phyloP scores from a whole-genome alignment of 108 stramenopile species.

The Aurantiochytrium sp. region DNA sequence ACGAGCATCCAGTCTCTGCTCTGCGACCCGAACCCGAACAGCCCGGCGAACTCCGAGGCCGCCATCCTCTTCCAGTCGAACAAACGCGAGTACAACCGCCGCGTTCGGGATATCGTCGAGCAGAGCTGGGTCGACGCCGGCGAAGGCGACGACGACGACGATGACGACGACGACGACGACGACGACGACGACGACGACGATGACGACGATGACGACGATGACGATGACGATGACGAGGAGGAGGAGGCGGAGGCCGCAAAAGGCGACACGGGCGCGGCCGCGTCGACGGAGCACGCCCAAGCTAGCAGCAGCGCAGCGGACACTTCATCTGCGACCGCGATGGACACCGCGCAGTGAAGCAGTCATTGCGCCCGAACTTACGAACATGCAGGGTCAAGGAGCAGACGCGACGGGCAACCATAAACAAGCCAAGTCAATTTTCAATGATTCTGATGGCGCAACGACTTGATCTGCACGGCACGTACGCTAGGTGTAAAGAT shows the following conservation, averaged over 20 bases:
- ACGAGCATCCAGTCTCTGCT: slow-evolving; percentile 97
- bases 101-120: slow-evolving; percentile 96
- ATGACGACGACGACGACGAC: slow-evolving; percentile 20
- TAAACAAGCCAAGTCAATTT: too few relatives aligned
- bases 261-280: background rate
- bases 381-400: too few relatives aligned
- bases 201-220: slow-evolving; percentile 2
- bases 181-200: slow-evolving; percentile 15
- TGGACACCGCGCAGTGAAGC: background rate
- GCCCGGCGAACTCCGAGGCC: slow-evolving; percentile 91
- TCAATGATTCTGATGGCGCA: too few relatives aligned
- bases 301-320: background rate
- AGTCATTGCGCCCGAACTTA: background rate
- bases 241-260: background rate
- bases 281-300: background rate
- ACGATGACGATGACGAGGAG: slow-evolving; percentile 2
- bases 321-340: background rate
- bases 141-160: slow-evolving; percentile 11
- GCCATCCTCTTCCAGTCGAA: slow-evolving; percentile 93
- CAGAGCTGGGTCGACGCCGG: slow-evolving; percentile 76
- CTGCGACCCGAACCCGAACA: slow-evolving; percentile 98
- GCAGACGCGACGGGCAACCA: too few relatives aligned
- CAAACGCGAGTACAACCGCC: slow-evolving; percentile 93
- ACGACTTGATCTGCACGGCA: too few relatives aligned
- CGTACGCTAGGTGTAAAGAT: too few relatives aligned